phyloP scores from a whole-genome alignment of 1,284 basidiomycete species.

The Phenoliferia sp. region DNA sequence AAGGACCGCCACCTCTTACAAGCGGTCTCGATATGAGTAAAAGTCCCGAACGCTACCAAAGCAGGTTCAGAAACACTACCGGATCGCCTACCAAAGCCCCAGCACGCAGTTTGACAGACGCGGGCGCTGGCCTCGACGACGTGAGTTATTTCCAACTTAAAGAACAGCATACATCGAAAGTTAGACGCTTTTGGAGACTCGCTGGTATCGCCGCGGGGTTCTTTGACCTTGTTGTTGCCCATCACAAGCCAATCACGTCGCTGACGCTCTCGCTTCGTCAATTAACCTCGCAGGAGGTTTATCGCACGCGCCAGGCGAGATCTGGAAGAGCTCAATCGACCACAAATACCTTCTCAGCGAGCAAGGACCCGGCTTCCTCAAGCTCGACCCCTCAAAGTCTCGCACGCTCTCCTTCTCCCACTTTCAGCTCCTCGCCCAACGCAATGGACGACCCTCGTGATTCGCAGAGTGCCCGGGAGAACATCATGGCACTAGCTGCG shows the following conservation, averaged over 20 bases:
- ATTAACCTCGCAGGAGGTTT: background rate
- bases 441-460: constrained; percentile 6
- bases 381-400: too few species aligned
- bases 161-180: too few species aligned
- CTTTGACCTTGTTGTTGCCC: too few species aligned
- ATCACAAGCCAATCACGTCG: too few species aligned
- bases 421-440: background rate
- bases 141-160: background rate
- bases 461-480: constrained; percentile 19
- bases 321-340: background rate
- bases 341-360: background rate
- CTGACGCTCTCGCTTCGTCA: background rate
- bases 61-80: background rate
- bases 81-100: background rate
- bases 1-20: background rate
- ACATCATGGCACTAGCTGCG: constrained; percentile 21
- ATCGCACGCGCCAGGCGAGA: background rate
- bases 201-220: too few species aligned
- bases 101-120: background rate
- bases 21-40: background rate
- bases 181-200: too few species aligned
- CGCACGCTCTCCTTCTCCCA: background rate
- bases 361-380: background rate
- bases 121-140: background rate
- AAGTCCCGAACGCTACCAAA: background rate